phyloP scores from a whole-genome alignment of 495 filamentous ascomycete species.

The Aspergillus olivimuriae region DNA sequence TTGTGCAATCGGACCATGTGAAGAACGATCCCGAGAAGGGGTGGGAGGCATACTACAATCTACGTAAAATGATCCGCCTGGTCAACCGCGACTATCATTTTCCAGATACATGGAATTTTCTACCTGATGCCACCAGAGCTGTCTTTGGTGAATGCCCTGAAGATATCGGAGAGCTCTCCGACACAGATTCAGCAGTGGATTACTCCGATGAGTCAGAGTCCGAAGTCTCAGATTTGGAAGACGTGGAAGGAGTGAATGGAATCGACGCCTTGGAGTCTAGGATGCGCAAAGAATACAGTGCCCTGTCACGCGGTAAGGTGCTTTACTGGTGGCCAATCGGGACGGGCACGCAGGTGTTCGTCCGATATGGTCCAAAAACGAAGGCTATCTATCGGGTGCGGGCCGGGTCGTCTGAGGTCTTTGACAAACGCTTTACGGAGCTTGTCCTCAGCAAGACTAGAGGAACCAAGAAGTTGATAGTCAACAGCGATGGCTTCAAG shows the following conservation, averaged over 20 bases:
- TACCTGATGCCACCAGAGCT: not conserved
- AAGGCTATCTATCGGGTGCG: constrained; percentile 14
- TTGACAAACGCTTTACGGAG: constrained; percentile 5
- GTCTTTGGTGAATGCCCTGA: not conserved
- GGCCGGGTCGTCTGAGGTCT: constrained; percentile 14
- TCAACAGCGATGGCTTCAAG: constrained; percentile 3
- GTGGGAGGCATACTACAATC: not conserved
- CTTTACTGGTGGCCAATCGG: constrained; percentile 35
- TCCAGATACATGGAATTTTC: not conserved
- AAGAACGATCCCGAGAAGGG: not conserved
- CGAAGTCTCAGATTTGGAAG: not conserved
- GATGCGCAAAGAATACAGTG: not conserved
- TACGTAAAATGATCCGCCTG: not conserved
- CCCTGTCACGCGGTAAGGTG: constrained; percentile 41
- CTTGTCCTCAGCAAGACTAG: constrained; percentile 9
- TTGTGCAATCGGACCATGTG: not conserved
- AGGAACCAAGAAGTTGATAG: constrained; percentile 7
- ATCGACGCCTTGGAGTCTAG: constrained; percentile 3
- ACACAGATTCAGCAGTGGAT: not conserved
- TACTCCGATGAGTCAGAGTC: not conserved
- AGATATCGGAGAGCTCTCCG: not conserved
- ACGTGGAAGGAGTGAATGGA: not conserved
- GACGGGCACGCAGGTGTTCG: constrained; percentile 15
- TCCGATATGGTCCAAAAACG: constrained; percentile 10
- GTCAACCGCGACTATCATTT: not conserved